These are phyloP conservation scores for Metarhizium sp. DNA, from an alignment of 2,329 filamentous ascomycete species.

Conservation along the genomic window DNA sequence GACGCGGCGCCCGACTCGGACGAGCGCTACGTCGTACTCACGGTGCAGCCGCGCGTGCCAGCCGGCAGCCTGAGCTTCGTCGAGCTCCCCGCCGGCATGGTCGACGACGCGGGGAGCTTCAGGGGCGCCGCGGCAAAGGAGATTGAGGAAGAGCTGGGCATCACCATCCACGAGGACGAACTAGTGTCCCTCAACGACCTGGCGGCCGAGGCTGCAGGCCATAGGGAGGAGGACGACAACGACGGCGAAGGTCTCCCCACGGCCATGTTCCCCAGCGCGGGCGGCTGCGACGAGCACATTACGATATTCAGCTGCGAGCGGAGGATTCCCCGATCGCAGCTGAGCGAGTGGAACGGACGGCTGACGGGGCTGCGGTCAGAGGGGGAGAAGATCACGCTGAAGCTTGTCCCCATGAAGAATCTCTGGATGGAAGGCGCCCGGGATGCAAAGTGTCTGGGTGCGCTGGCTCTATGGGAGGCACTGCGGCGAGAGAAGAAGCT, in stretches of 20 bases:
- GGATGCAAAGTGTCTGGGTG: slow-evolving; percentile 51
- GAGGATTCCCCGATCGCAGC: slow-evolving; percentile 36
- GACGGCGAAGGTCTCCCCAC: slow-evolving; percentile 32
- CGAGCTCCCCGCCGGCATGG: slow-evolving; percentile 51
- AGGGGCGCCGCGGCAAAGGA: slow-evolving; percentile 49
- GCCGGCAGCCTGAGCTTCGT: slow-evolving; percentile 40
- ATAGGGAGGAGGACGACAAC: slow-evolving; percentile 45
- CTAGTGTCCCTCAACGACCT: slow-evolving; percentile 44
- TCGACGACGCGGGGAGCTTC: slow-evolving; percentile 44
- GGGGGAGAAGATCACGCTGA: slow-evolving; percentile 54
- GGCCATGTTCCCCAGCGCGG: slow-evolving; percentile 48
- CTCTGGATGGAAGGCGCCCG: slow-evolving; percentile 48
- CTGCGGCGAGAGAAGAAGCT: slow-evolving; percentile 37
- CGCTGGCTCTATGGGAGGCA: slow-evolving; percentile 49
- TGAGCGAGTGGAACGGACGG: slow-evolving; percentile 46
- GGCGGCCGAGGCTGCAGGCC: slow-evolving; percentile 27
- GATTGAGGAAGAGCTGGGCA: slow-evolving; percentile 50
- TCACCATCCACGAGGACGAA: slow-evolving; percentile 38
- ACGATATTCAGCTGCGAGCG: slow-evolving; percentile 49
- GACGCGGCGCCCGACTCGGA: slow-evolving; percentile 28
- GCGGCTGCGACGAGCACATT: slow-evolving; percentile 52
- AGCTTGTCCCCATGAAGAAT: slow-evolving; percentile 45
- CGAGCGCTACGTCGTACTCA: slow-evolving; percentile 49
- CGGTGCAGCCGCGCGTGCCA: slow-evolving; percentile 48
- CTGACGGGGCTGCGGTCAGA: slow-evolving; percentile 48